These are phyloP conservation scores for Bathelium albidoporum DNA, from an alignment of 495 filamentous ascomycete genomes.

Conservation along the genomic window DNA sequence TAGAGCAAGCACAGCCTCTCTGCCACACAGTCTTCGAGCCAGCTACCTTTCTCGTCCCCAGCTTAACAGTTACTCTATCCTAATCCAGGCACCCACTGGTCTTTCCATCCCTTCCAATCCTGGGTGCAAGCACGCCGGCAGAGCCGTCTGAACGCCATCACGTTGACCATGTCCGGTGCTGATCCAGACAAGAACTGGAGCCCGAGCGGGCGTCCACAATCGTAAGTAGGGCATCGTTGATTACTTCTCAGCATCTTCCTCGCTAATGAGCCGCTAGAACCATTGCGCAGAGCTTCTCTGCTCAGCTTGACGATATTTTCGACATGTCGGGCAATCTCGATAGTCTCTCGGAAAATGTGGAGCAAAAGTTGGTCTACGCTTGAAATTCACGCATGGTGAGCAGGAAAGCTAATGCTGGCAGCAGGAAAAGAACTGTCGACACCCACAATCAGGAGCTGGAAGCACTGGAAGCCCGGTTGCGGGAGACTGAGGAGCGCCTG, in stretches of 20 bases:
- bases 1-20: neutral
- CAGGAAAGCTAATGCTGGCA: neutral
- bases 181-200: slow-evolving; percentile 60
- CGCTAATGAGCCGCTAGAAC: slow-evolving; percentile 45
- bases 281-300: slow-evolving; percentile 76
- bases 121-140: neutral
- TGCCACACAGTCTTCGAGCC: neutral
- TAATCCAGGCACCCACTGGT: neutral
- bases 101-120: neutral
- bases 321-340: slow-evolving; percentile 65
- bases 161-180: neutral
- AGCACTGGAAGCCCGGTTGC: slow-evolving; percentile 70
- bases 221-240: slow-evolving; percentile 45
- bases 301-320: slow-evolving; percentile 81
- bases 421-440: slow-evolving; percentile 58
- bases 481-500: slow-evolving; percentile 73
- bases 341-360: slow-evolving; percentile 63
- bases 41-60: neutral
- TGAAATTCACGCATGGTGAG: slow-evolving; percentile 8
- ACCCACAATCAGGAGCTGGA: slow-evolving; percentile 72
- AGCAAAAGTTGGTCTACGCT: slow-evolving; percentile 63
- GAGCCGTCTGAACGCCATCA: neutral
- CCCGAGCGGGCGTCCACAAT: slow-evolving; percentile 68
- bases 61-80: neutral
- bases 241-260: slow-evolving; percentile 9